A percentile compares a stretch with the other conserved stretches of the same genome.
These are phyloP conservation scores for Gossypium thurberi DNA, from an alignment of 345 rosid genomes.

Conservation along the genomic window DNA sequence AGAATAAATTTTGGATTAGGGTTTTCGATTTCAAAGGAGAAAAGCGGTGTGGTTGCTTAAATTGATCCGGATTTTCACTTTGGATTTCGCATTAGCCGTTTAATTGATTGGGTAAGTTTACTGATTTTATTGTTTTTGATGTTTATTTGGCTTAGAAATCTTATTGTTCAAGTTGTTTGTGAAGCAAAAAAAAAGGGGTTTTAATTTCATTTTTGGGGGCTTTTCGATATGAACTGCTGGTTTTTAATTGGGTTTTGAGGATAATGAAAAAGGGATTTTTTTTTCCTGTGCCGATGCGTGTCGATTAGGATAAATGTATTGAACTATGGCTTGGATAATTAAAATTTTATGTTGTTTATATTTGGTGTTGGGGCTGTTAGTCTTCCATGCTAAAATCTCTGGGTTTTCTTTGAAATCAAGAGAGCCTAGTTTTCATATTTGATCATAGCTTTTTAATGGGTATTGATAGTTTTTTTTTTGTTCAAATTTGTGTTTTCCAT, in stretches of 20 bases:
- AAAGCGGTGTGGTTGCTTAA: neutral
- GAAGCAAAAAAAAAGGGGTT: neutral
- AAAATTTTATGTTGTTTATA: neutral
- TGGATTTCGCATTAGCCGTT: neutral
- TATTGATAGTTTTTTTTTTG: neutral
- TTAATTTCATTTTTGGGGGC: neutral
- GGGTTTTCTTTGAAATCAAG: neutral
- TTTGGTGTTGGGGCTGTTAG: neutral
- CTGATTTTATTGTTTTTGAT: neutral
- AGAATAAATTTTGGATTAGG: constrained; percentile 2
- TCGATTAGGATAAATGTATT: neutral
- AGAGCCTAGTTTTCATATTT: neutral
- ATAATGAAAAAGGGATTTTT: neutral
- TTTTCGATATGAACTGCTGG: neutral
- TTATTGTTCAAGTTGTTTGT: neutral
- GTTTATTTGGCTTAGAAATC: neutral
- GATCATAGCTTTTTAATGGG: neutral
- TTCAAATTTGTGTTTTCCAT: neutral
- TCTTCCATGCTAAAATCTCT: neutral
- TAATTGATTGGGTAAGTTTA: neutral
- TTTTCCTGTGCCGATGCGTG: neutral
- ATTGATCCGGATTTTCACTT: neutral
- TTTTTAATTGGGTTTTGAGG: neutral
- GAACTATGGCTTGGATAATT: neutral
- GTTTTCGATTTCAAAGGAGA: neutral